Evolutionary conservation across 306 rosid genomes (phyloP).

Genomic region (Cucurbita moschata): DNA sequence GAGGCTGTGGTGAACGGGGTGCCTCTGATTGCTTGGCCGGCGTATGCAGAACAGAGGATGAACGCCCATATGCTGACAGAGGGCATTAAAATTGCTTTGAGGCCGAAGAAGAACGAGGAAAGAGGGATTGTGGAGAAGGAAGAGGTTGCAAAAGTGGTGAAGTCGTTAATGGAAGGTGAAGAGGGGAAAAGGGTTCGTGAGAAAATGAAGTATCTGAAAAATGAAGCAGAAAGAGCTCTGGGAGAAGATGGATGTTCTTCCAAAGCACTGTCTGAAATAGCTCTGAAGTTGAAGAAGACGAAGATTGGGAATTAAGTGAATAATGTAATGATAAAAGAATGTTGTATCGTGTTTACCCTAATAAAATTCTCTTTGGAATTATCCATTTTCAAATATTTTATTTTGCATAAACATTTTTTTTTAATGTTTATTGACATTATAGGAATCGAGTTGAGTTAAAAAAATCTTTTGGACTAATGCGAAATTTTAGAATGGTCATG

Average conservation of each 20-base stretch:
- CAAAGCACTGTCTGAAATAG: conserved; percentile 25
- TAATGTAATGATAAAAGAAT: no score
- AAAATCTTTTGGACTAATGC: no score
- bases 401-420: no score
- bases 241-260: conserved; percentile 38
- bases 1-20: conserved; percentile 53
- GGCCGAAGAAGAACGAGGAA: conserved; percentile 6
- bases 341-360: no score
- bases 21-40: conserved; percentile 65
- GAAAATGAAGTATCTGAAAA: conserved; percentile 39
- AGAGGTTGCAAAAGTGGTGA: conserved; percentile 35
- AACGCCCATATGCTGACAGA: conserved; percentile 35
- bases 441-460: no score
- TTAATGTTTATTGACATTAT: no score
- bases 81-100: conserved; percentile 31
- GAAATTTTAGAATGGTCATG: no score
- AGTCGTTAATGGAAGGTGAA: conserved; percentile 51
- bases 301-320: no score
- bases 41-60: conserved; percentile 61
- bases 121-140: conserved; percentile 29
- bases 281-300: conserved; percentile 23
- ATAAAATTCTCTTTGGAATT: no score
- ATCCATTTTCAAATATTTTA: no score
- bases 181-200: conserved; percentile 34
- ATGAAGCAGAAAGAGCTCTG: conserved; percentile 23